Conservation (phyloP, 768 basidiomycete species). For the Stropharia rugosoannulata region DNA sequence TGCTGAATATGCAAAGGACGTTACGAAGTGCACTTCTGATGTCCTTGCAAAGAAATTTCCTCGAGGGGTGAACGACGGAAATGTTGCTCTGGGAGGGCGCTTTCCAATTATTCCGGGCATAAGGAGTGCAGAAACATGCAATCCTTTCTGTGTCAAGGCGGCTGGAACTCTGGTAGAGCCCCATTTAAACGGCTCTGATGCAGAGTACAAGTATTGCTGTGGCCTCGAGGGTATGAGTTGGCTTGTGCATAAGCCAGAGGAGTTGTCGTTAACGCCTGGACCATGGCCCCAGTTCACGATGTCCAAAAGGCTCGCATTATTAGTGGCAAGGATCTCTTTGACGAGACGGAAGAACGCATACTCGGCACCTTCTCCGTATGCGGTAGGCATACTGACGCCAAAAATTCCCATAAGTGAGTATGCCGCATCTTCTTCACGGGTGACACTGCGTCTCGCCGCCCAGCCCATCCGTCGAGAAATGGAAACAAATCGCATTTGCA, state of each 20-base stretch:
- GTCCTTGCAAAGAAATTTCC: too few species aligned
- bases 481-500: neutral
- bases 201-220: neutral
- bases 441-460: neutral
- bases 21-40: too few species aligned
- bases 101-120: too few species aligned
- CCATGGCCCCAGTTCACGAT: conserved; percentile 1
- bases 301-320: neutral
- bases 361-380: neutral
- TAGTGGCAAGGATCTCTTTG: neutral
- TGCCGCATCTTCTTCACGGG: neutral
- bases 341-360: neutral
- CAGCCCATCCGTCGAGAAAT: neutral
- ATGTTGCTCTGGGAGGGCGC: too few species aligned
- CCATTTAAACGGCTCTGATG: too few species aligned
- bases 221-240: neutral
- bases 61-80: too few species aligned
- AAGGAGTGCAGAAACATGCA: too few species aligned
- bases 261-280: neutral
- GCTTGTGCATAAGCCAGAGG: neutral
- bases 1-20: too few species aligned
- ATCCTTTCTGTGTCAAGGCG: too few species aligned
- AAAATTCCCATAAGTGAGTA: conserved; percentile 2
- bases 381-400: neutral
- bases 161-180: too few species aligned